Percentiles rank a stretch among this genome's conserved stretches.
Conservation (phyloP, 164 flowering plant species). For the Houttuynia cordata region DNA sequence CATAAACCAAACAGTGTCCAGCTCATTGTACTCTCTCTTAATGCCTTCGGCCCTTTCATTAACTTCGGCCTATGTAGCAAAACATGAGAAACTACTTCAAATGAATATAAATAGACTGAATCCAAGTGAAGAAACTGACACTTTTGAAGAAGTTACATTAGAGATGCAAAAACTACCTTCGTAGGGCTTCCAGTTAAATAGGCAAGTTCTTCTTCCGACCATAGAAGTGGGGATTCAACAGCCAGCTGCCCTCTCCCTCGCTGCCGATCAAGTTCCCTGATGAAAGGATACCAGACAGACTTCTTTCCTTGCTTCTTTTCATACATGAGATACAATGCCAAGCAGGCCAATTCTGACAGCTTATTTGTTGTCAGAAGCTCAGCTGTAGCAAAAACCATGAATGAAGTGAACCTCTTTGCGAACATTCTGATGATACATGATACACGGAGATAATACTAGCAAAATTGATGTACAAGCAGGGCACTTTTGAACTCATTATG, state of each 20-base stretch:
- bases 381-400: conserved; percentile 36
- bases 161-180: conserved; percentile 35
- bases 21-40: conserved; percentile 87
- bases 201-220: conserved; percentile 79
- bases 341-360: conserved; percentile 91
- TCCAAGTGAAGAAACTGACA: neutral
- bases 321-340: conserved; percentile 95
- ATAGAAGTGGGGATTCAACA: conserved; percentile 92
- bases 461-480: too few species aligned
- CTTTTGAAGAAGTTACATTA: neutral
- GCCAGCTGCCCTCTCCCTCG: conserved; percentile 95
- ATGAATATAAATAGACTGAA: neutral
- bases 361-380: conserved; percentile 89
- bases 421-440: too few species aligned
- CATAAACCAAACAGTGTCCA: conserved; percentile 99
- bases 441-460: too few species aligned
- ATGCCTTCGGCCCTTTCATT: conserved; percentile 81
- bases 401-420: too few species aligned
- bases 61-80: conserved; percentile 58
- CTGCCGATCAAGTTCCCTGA: conserved; percentile 95
- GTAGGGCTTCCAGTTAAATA: conserved; percentile 91
- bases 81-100: conserved; percentile 6
- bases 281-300: conserved; percentile 95
- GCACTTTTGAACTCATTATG: too few species aligned
- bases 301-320: conserved; percentile 98